A percentile compares a stretch with the other conserved stretches of the same genome.
Conservation (phyloP, 2,329 filamentous ascomycete genomes). For the Tolypocladium tundrense region DNA sequence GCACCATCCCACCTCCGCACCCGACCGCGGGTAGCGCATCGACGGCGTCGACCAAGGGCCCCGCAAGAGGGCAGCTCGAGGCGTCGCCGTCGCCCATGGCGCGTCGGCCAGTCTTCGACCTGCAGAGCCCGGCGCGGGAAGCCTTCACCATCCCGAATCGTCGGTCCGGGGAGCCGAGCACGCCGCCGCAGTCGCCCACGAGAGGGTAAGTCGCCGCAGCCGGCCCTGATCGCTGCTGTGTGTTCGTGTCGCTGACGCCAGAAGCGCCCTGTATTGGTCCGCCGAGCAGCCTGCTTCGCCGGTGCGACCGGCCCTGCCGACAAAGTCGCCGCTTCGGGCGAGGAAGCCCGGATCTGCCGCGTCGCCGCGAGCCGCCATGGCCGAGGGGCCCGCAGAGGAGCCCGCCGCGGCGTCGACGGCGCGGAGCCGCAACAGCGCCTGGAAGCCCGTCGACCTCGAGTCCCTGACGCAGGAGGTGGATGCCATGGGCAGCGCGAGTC, state of each 20-base stretch:
- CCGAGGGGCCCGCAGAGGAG: not conserved
- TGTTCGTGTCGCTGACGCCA: not conserved
- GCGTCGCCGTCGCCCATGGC: not conserved
- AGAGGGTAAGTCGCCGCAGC: constrained; percentile 11
- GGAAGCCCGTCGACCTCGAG: constrained; percentile 1
- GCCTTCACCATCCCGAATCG: constrained; percentile 1
- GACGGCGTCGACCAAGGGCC: not conserved
- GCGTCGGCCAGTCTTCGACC: not conserved
- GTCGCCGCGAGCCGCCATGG: not conserved
- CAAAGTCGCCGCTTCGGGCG: constrained; percentile 6
- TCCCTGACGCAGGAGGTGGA: constrained; percentile 1
- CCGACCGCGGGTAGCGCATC: not conserved
- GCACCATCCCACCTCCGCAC: not conserved
- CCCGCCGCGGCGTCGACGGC: not conserved
- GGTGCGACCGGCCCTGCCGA: constrained; percentile 2
- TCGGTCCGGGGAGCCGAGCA: constrained; percentile 12
- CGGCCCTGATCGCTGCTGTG: no score
- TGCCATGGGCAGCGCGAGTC: constrained; percentile 5
- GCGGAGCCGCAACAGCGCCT: not conserved
- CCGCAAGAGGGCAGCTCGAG: not conserved
- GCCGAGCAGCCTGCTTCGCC: not conserved
- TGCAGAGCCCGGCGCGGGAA: not conserved
- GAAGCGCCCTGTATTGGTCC: not conserved
- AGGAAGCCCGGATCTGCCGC: constrained; percentile 1
- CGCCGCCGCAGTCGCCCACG: constrained; percentile 18